Conservation (phyloP, 2,329 filamentous ascomycete species). For the Aspergillus eucalypticola region DNA sequence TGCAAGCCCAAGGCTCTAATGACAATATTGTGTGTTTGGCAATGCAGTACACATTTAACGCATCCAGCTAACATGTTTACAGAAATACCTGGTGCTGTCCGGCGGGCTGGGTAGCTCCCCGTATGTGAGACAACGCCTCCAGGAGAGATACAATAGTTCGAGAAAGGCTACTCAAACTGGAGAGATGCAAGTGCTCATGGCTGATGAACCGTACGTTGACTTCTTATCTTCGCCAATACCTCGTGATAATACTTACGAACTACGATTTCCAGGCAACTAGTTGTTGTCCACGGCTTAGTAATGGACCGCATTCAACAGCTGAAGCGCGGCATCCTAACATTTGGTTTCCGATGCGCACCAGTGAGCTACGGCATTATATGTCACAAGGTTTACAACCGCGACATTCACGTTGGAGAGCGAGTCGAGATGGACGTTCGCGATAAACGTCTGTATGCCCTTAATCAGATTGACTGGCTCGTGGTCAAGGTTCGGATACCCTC, state of each 20-base stretch:
- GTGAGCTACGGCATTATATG: constrained; percentile 41
- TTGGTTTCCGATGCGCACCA: constrained; percentile 35
- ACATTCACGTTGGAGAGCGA: constrained; percentile 29
- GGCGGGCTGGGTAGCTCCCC: constrained; percentile 37
- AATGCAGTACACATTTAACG: no score
- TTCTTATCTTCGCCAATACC: no score
- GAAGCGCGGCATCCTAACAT: constrained; percentile 27
- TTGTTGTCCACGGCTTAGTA: constrained; percentile 37
- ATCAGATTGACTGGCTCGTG: constrained; percentile 41
- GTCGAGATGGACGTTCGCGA: constrained; percentile 34
- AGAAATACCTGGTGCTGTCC: constrained; percentile 35
- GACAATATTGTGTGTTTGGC: constrained; percentile 27
- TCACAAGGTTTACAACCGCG: constrained; percentile 32
- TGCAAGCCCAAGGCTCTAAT: constrained; percentile 25
- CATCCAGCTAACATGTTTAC: not conserved
- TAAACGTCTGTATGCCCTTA: constrained; percentile 32
- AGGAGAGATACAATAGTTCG: constrained; percentile 23
- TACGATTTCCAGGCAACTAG: constrained; percentile 27
- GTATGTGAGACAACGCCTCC: constrained; percentile 30
- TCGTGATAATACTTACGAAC: no score
- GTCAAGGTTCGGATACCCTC: constrained; percentile 24
- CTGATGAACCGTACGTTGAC: constrained; percentile 33
- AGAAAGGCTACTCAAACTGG: constrained; percentile 19
- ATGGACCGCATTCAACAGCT: constrained; percentile 36
- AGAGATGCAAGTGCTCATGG: constrained; percentile 31